Percentiles rank a stretch among this genome's conserved stretches.
Conservation (phyloP, 441 rosid species). For the Corymbia calophylla region DNA sequence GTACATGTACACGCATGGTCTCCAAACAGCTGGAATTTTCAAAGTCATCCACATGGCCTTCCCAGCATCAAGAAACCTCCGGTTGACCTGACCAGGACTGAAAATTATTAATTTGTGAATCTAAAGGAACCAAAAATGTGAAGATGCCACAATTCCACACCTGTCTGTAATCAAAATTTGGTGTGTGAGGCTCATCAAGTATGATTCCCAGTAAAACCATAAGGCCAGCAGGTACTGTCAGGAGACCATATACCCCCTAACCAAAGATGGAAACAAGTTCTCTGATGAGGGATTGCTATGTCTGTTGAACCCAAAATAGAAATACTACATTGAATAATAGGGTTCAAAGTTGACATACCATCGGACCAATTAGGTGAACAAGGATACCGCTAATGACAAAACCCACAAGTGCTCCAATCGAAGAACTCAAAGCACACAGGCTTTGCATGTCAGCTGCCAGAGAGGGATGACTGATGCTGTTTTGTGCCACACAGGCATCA, state of each 20-base stretch:
- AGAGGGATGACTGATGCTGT: slow-evolving; percentile 69
- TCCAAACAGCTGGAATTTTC: slow-evolving; percentile 76
- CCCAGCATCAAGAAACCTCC: slow-evolving; percentile 62
- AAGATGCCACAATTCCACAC: slow-evolving; percentile 18
- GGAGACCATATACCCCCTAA: slow-evolving; percentile 86
- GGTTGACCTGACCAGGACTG: slow-evolving; percentile 40
- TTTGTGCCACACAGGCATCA: slow-evolving; percentile 94
- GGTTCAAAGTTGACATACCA: slow-evolving; percentile 32
- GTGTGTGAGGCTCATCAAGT: slow-evolving; percentile 50
- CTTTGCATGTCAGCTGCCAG: slow-evolving; percentile 99
- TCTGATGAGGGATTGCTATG: background rate
- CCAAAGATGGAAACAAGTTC: slow-evolving; percentile 7
- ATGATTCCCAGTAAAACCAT: slow-evolving; percentile 54
- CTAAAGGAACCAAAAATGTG: slow-evolving; percentile 1
- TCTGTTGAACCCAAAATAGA: background rate
- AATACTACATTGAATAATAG: background rate
- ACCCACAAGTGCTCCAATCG: slow-evolving; percentile 79
- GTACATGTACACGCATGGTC: slow-evolving; percentile 91
- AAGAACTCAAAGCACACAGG: slow-evolving; percentile 64
- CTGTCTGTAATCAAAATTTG: slow-evolving; percentile 57
- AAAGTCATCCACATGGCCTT: slow-evolving; percentile 85
- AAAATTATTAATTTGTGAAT: background rate
- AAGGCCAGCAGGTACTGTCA: slow-evolving; percentile 70
- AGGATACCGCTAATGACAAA: slow-evolving; percentile 75
- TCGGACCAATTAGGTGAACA: slow-evolving; percentile 82